Conservation (phyloP, 2,329 filamentous ascomycete species). For the Epichloe coenophiala region DNA sequence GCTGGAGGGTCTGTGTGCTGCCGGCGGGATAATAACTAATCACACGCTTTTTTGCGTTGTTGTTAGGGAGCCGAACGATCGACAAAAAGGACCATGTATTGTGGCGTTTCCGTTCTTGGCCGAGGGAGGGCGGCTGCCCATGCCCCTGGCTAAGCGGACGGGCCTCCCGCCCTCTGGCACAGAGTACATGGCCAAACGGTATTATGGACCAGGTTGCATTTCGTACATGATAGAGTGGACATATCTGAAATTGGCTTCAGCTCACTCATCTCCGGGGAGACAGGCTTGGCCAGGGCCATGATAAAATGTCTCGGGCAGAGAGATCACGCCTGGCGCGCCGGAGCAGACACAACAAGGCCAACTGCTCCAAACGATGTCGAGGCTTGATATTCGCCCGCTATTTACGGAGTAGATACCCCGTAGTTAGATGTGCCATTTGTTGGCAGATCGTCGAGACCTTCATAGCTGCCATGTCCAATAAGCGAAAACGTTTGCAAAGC, state of each 20-base stretch:
- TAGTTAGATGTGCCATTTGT: background rate
- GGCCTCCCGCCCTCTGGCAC: slow-evolving; percentile 5
- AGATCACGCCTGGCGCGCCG: slow-evolving; percentile 1
- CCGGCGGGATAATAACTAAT: background rate
- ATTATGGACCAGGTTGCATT: background rate
- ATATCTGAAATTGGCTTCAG: background rate
- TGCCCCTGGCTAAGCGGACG: too few species aligned
- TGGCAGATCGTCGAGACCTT: background rate
- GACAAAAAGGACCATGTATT: background rate
- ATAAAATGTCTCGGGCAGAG: slow-evolving; percentile 9
- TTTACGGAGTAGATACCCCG: too few species aligned
- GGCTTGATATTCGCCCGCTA: background rate
- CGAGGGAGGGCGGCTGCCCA: background rate
- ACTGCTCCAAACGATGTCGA: background rate
- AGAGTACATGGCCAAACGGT: background rate
- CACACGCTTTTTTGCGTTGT: background rate
- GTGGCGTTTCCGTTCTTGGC: background rate
- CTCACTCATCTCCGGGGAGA: slow-evolving; percentile 4
- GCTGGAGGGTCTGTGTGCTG: background rate
- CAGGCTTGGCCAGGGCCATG: slow-evolving; percentile 3
- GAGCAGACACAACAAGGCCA: background rate
- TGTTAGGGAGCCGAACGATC: background rate
- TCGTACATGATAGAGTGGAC: background rate
- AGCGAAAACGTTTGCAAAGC: background rate
- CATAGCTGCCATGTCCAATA: background rate